phyloP scores from a whole-genome alignment of 1,139 yeast species.

The Pneumocystis carinii region DNA sequence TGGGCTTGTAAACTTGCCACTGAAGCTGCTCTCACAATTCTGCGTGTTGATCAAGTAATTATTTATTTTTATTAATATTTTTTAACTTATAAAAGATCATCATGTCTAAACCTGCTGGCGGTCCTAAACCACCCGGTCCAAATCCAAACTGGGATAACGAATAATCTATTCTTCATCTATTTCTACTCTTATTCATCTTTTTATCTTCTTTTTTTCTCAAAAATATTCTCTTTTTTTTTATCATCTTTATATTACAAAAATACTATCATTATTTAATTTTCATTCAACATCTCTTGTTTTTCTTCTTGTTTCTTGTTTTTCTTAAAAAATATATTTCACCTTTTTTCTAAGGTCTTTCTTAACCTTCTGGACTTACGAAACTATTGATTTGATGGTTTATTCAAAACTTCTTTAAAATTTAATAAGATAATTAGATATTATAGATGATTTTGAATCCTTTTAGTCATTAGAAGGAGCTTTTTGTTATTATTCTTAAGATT shows the following conservation, averaged over 20 bases:
- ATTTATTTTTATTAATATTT: conserved; percentile 56
- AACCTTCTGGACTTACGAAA: too few relatives aligned
- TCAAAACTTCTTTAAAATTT: too few relatives aligned
- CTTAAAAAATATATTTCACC: too few relatives aligned
- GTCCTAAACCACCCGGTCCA: conserved; percentile 14
- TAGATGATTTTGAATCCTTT: too few relatives aligned
- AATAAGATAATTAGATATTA: too few relatives aligned
- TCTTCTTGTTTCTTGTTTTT: too few relatives aligned
- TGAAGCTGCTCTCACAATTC: conserved; percentile 82
- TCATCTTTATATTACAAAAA: too few relatives aligned
- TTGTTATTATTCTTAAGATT: background rate
- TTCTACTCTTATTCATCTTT: background rate
- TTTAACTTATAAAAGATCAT: conserved; percentile 16
- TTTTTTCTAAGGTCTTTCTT: too few relatives aligned
- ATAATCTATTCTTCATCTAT: conserved; percentile 11
- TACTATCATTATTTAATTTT: too few relatives aligned
- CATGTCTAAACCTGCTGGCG: conserved; percentile 14
- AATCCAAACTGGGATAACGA: conserved; percentile 14
- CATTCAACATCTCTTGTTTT: too few relatives aligned
- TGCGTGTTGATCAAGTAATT: conserved; percentile 79
- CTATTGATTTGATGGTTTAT: too few relatives aligned
- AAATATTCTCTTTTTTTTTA: too few relatives aligned
- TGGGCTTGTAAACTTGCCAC: conserved; percentile 89
- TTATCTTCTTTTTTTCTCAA: background rate
- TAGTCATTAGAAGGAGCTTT: background rate